A percentile compares a stretch with the other conserved stretches of the same genome.
phyloP scores from a whole-genome alignment of 495 filamentous ascomycete genomes.

The Bryoglossum gracile region DNA sequence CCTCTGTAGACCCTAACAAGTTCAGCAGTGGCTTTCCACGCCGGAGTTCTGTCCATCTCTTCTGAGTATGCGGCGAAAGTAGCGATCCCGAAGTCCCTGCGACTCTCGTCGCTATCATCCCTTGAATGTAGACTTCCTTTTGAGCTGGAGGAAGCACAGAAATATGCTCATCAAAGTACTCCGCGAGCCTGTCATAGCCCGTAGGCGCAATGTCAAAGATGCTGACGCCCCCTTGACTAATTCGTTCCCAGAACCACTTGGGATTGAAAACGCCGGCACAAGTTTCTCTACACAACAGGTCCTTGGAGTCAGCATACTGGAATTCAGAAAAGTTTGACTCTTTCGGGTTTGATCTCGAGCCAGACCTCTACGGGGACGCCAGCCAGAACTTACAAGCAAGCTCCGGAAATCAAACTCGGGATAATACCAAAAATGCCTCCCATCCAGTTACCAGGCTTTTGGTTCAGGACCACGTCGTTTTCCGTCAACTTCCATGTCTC shows the following conservation, averaged over 20 bases:
- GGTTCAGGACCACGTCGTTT: slow-evolving; percentile 8
- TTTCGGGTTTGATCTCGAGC: background rate
- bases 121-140: slow-evolving; percentile 12
- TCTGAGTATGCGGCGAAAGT: slow-evolving; percentile 9
- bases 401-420: slow-evolving; percentile 12
- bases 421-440: slow-evolving; percentile 13
- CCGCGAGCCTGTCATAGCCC: slow-evolving; percentile 11
- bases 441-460: slow-evolving; percentile 14
- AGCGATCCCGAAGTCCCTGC: slow-evolving; percentile 10
- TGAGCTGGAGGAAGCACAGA: slow-evolving; percentile 1
- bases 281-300: slow-evolving; percentile 6
- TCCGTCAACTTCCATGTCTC: slow-evolving; percentile 9
- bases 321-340: background rate
- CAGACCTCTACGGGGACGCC: background rate
- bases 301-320: slow-evolving; percentile 4
- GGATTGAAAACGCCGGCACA: slow-evolving; percentile 15
- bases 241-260: slow-evolving; percentile 16
- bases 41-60: slow-evolving; percentile 12
- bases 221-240: slow-evolving; percentile 12
- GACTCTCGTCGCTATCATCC: slow-evolving; percentile 8
- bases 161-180: slow-evolving; percentile 15
- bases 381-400: slow-evolving; percentile 9
- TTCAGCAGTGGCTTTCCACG: slow-evolving; percentile 10
- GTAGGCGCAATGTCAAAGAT: slow-evolving; percentile 11
- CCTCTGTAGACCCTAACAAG: slow-evolving; percentile 12